Evolutionary conservation across 306 rosid species (phyloP), one percentile per base, ranked within the genome.

Genomic region (Phaseolus lunatus): DNA sequence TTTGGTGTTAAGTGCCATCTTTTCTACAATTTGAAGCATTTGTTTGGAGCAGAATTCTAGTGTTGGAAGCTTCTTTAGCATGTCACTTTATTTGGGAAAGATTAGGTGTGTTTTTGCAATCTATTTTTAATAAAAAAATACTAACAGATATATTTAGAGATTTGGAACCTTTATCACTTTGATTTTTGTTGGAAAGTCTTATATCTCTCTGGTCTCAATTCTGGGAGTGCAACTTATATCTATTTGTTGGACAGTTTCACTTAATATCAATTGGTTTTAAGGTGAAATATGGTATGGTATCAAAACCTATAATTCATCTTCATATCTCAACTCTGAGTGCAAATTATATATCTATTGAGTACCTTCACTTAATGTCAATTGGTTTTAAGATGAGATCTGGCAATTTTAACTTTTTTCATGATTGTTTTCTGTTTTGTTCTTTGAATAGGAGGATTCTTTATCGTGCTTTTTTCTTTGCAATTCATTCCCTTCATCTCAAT

Each of bases 401-500:
- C 11, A 37, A 44, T 57, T 45, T 68, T 26, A 5, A 39, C 49
- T 20, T 67, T 67, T 57, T 68, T 58, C 69, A 29, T 19, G 19
- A 41, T 23, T 37, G 67, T 27, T 68, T 78, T 57, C 41, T 19
- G 35, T 43, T 43, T 43, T 43, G 48, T 23, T 65, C 20, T 37
- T 41, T 68, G 39, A 44, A 13, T 29, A 67, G 26, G 50, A 67
- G 67, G 41, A 68, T 67, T 67, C 54, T 48, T 29, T 66, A 67
- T 52, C 16, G 27, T 39, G 26, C 35, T 67, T 41, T n/a, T 67
- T 62, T 26, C 69, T 61, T 43, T 41, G 35, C 49, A 54, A 13
- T 16, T 43, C 58, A 56, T 56, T 27, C 48, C 37, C 43, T 31
- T 45, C 15, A 58, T 78, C 63, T 45, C 70, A 58, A 69, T 20